Conservation (phyloP, 2,329 filamentous ascomycete genomes). For the Fusarium circinatum region DNA sequence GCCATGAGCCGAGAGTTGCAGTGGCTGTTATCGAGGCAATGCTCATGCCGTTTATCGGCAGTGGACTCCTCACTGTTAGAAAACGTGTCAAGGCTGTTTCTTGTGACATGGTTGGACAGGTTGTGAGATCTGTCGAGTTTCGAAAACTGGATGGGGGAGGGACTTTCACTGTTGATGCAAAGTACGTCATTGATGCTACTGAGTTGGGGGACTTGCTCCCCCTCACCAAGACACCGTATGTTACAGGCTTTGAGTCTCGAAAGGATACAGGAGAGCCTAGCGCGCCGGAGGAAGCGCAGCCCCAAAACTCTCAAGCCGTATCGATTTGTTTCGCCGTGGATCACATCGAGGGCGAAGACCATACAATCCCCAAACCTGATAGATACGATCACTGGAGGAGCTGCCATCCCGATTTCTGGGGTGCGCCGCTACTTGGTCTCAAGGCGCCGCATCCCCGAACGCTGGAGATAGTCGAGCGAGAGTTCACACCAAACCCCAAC, state of each 20-base stretch:
- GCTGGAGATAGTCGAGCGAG: constrained; percentile 43
- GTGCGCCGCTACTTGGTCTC: constrained; percentile 39
- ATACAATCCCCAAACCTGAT: constrained; percentile 37
- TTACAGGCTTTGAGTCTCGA: constrained; percentile 42
- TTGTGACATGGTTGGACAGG: constrained; percentile 30
- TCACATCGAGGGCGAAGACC: constrained; percentile 41
- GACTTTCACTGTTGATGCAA: constrained; percentile 13
- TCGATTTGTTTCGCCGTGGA: constrained; percentile 46
- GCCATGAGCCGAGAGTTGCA: constrained; percentile 43
- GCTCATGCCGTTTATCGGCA: constrained; percentile 42
- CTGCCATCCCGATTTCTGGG: constrained; percentile 43
- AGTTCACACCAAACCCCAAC: constrained; percentile 42
- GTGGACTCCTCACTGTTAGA: constrained; percentile 36
- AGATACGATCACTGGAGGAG: constrained; percentile 41
- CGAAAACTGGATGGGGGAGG: neutral
- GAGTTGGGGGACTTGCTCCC: constrained; percentile 34
- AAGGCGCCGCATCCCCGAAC: constrained; percentile 43
- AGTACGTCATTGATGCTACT: constrained; percentile 32
- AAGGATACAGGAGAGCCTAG: constrained; percentile 43
- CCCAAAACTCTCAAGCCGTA: constrained; percentile 43
- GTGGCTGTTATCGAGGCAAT: constrained; percentile 43
- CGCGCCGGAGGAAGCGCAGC: constrained; percentile 41
- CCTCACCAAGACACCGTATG: constrained; percentile 38
- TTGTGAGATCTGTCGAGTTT: constrained; percentile 12
- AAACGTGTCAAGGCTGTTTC: constrained; percentile 33